Conservation (phyloP, 371 early-diverging fungal genomes). For the Mucor velutinosus region DNA sequence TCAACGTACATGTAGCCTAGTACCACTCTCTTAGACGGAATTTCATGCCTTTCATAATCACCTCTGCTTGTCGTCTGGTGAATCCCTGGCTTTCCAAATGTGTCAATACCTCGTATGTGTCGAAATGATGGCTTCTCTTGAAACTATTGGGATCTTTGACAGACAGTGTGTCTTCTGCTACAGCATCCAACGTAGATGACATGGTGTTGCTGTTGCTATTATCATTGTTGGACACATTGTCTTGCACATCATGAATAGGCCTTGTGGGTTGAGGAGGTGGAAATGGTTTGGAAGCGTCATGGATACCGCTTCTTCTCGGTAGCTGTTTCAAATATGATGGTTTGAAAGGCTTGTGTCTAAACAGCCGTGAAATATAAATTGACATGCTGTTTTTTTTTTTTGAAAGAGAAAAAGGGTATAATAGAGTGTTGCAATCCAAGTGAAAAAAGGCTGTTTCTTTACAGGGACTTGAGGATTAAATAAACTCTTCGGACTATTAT, state of each 20-base stretch:
- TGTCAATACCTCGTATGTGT: conserved; percentile 68
- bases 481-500: not conserved
- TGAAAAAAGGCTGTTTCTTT: not conserved
- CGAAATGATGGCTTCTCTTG: conserved; percentile 52
- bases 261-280: conserved; percentile 46
- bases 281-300: conserved; percentile 39
- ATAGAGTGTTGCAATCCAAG: not conserved
- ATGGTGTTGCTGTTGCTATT: conserved; percentile 17
- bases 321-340: not conserved
- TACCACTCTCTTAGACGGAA: conserved; percentile 54
- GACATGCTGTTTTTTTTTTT: not conserved
- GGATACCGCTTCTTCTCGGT: not conserved
- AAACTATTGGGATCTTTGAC: not conserved
- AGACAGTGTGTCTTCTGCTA: conserved; percentile 10
- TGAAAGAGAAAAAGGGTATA: not conserved
- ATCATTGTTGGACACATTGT: not conserved
- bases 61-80: conserved; percentile 67
- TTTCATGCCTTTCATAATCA: conserved; percentile 72
- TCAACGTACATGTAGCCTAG: no score
- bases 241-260: conserved; percentile 24
- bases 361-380: not conserved
- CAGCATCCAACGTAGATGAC: conserved; percentile 23
- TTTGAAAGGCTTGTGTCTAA: not conserved
- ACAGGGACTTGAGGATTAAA: not conserved
- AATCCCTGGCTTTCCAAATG: conserved; percentile 66